Evolutionary conservation across 1,284 basidiomycete genomes (phyloP).

Genomic region (Ceratobasidium sp.): DNA sequence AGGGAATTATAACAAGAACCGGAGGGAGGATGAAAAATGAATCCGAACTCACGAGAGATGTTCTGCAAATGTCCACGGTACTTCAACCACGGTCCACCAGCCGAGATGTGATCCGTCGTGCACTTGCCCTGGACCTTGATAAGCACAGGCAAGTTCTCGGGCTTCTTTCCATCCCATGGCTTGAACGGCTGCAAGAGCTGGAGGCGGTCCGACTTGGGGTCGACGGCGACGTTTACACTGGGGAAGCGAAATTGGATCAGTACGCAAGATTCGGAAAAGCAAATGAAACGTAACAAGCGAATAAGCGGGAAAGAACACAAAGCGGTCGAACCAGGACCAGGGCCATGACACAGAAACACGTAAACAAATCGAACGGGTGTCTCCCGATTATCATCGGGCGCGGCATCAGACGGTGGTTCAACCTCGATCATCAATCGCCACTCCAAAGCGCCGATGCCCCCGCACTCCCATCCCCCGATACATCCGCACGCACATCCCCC

Average conservation of each 20-base stretch:
- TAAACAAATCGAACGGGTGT: not conserved
- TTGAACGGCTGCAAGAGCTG: slow-evolving; percentile 94
- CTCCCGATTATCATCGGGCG: too few species aligned
- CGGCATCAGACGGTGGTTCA: not conserved
- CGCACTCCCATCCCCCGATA: not conserved
- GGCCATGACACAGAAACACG: not conserved
- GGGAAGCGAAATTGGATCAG: too few species aligned
- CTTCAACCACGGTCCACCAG: slow-evolving; percentile 99
- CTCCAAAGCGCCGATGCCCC: not conserved
- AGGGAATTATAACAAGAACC: not conserved
- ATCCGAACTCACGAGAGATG: slow-evolving; percentile 83
- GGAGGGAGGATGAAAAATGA: not conserved
- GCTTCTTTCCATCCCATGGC: slow-evolving; percentile 94
- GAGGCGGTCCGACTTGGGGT: slow-evolving; percentile 92
- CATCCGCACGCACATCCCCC: too few species aligned
- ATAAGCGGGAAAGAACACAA: not conserved
- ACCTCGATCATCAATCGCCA: slow-evolving; percentile 27
- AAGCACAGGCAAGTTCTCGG: slow-evolving; percentile 89
- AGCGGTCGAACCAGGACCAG: not conserved
- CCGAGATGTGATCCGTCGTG: slow-evolving; percentile 93
- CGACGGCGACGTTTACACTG: slow-evolving; percentile 87
- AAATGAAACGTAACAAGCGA: not conserved
- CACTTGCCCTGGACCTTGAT: slow-evolving; percentile 99
- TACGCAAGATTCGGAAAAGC: too few species aligned
- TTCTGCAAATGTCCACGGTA: slow-evolving; percentile 99